Evolutionary conservation across 257 asterid species (phyloP).

Genomic region (Solanum appendiculatum): DNA sequence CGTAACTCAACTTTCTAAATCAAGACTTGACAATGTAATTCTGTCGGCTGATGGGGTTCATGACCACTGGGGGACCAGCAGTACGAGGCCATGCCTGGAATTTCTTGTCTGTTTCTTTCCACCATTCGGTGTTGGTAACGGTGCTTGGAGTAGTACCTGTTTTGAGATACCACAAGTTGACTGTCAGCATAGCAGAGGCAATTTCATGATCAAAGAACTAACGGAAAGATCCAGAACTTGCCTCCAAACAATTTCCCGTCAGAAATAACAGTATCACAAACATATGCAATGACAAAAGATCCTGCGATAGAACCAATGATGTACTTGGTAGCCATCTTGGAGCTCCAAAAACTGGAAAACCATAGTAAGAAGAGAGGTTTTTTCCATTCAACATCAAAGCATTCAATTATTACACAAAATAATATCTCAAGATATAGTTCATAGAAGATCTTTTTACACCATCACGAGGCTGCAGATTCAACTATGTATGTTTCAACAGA

Average conservation of each 20-base stretch:
- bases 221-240: slow-evolving; percentile 4
- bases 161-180: background rate
- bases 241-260: slow-evolving; percentile 28
- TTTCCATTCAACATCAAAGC: background rate
- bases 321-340: slow-evolving; percentile 5
- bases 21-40: slow-evolving; percentile 77
- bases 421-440: background rate
- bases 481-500: background rate
- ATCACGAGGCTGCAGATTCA: background rate
- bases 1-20: slow-evolving; percentile 3
- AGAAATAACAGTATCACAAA: slow-evolving; percentile 6
- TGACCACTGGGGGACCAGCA: slow-evolving; percentile 95
- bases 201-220: background rate
- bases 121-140: slow-evolving; percentile 55
- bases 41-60: slow-evolving; percentile 97
- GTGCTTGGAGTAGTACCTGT: slow-evolving; percentile 70
- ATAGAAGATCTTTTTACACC: background rate
- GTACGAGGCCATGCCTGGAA: slow-evolving; percentile 99
- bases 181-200: background rate
- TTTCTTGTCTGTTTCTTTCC: slow-evolving; percentile 77
- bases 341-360: slow-evolving; percentile 1
- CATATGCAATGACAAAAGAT: slow-evolving; percentile 12
- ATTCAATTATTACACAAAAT: background rate
- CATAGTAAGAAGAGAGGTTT: background rate
- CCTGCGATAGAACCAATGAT: background rate